Conservation (phyloP, 2,329 filamentous ascomycete genomes). For the Colletotrichum higginsianum region DNA sequence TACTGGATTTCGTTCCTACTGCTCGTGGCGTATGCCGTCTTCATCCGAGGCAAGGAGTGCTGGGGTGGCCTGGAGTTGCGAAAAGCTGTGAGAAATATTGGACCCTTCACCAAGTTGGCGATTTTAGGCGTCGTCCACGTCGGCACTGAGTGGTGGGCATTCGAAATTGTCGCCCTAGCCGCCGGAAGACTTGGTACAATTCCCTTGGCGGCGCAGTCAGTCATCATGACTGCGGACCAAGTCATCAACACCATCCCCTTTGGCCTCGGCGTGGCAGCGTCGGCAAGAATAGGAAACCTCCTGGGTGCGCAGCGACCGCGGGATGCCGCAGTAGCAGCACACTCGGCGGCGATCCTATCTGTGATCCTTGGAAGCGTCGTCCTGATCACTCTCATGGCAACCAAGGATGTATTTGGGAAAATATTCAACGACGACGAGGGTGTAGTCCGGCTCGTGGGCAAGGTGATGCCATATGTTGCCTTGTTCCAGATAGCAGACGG, state of each 20-base stretch:
- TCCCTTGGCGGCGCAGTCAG: conserved; percentile 84
- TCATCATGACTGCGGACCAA: conserved; percentile 92
- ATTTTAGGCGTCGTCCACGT: conserved; percentile 85
- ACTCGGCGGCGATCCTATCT: conserved; percentile 81
- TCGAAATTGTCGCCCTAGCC: conserved; percentile 89
- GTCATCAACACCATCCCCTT: conserved; percentile 90
- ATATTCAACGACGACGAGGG: conserved; percentile 85
- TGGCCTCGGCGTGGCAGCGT: conserved; percentile 86
- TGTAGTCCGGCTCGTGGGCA: conserved; percentile 80
- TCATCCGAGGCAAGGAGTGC: conserved; percentile 79
- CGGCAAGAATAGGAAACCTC: conserved; percentile 83
- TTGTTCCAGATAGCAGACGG: conserved; percentile 93
- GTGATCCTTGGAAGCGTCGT: conserved; percentile 78
- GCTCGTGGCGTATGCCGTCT: conserved; percentile 80
- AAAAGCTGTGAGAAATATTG: conserved; percentile 75
- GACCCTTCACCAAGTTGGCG: conserved; percentile 81
- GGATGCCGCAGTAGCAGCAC: conserved; percentile 80
- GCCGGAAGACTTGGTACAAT: conserved; percentile 86
- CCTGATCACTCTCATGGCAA: conserved; percentile 77
- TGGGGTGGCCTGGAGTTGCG: conserved; percentile 82
- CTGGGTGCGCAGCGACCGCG: conserved; percentile 77
- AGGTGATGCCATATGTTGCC: conserved; percentile 88
- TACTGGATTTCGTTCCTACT: conserved; percentile 90
- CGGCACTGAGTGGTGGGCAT: conserved; percentile 95
- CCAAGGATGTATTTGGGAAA: conserved; percentile 80